These are phyloP conservation scores for Taiozyma sp. DNA, from an alignment of 1,139 yeast species.

Conservation along the genomic window DNA sequence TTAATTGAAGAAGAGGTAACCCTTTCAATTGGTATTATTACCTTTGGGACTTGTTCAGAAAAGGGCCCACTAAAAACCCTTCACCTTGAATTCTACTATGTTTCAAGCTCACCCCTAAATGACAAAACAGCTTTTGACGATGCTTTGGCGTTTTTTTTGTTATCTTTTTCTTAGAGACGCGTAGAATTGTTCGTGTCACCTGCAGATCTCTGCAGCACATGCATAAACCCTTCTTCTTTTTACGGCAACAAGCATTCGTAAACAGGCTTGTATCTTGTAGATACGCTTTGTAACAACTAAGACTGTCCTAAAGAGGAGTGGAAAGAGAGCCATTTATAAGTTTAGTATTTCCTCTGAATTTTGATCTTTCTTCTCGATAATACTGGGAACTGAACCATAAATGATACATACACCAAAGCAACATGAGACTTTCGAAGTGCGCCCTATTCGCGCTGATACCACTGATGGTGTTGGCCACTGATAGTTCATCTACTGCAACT, in stretches of 20 bases:
- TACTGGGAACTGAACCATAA: background rate
- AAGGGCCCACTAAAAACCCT: too few species aligned
- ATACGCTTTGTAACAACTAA: background rate
- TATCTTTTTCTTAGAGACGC: background rate
- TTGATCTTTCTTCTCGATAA: background rate
- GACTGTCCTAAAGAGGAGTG: background rate
- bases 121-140: too few species aligned
- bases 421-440: background rate
- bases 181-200: background rate
- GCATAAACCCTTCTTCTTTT: background rate
- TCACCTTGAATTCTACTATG: too few species aligned
- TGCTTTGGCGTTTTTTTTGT: too few species aligned
- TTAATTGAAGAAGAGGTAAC: background rate
- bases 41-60: too few species aligned
- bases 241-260: background rate
- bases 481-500: conserved; percentile 1
- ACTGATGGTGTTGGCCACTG: background rate
- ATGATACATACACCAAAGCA: background rate
- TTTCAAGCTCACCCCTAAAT: too few species aligned
- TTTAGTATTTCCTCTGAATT: background rate
- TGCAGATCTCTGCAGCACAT: background rate
- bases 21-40: background rate
- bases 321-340: background rate
- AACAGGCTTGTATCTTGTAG: background rate
- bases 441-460: background rate